These are phyloP conservation scores for Mycena rosella DNA, from an alignment of 768 basidiomycete species.

Conservation along the genomic window DNA sequence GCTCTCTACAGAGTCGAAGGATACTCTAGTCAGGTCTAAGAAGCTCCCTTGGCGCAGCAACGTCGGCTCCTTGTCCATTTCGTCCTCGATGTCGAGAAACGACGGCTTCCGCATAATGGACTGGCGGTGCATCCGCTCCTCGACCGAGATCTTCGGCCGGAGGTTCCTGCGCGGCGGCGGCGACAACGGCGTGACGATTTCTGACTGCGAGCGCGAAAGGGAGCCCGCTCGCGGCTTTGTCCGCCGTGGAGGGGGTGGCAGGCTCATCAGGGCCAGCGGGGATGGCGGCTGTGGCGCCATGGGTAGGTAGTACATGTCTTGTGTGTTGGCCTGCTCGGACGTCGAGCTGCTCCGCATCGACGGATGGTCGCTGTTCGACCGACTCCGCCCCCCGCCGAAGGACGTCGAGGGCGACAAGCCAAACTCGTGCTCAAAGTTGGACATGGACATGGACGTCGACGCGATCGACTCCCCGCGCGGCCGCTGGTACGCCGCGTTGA, in stretches of 20 bases:
- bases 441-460: slow-evolving; percentile 54
- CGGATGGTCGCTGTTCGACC: slow-evolving; percentile 33
- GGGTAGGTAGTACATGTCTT: slow-evolving; percentile 24
- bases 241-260: slow-evolving; percentile 70
- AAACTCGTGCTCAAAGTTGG: slow-evolving; percentile 47
- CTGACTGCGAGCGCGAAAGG: slow-evolving; percentile 38
- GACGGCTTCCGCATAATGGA: slow-evolving; percentile 77
- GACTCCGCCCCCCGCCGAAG: slow-evolving; percentile 36
- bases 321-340: slow-evolving; percentile 17
- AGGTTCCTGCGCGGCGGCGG: slow-evolving; percentile 43
- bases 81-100: slow-evolving; percentile 77
- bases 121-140: slow-evolving; percentile 58
- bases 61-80: slow-evolving; percentile 49
- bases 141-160: slow-evolving; percentile 50
- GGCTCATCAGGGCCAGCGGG: slow-evolving; percentile 51
- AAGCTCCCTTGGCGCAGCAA: slow-evolving; percentile 55
- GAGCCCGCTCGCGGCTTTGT: slow-evolving; percentile 47
- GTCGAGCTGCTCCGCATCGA: slow-evolving; percentile 26
- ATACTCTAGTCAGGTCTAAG: slow-evolving; percentile 64
- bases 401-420: slow-evolving; percentile 47
- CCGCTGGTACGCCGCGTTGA: slow-evolving; percentile 48
- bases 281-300: slow-evolving; percentile 36
- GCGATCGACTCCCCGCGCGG: slow-evolving; percentile 53
- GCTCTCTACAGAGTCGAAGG: slow-evolving; percentile 62
- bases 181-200: slow-evolving; percentile 30